Evolutionary conservation across 73 alveolate genomes (phyloP).

Genomic region (Paramecium sonneborni): DNA sequence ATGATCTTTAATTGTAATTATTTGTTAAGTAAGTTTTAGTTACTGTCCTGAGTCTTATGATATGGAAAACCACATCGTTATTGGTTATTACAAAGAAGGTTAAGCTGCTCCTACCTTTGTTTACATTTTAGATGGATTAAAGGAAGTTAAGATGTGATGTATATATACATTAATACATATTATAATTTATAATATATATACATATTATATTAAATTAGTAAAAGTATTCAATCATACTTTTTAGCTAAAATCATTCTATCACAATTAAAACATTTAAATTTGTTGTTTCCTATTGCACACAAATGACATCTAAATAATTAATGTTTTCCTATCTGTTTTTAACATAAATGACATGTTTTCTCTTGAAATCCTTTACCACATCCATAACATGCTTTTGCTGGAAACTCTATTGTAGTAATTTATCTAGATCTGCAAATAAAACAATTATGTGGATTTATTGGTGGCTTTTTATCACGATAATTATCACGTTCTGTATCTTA

Average conservation of each 20-base stretch:
- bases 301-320: background rate
- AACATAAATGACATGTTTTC: background rate
- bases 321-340: background rate
- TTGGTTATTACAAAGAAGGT: slow-evolving; percentile 83
- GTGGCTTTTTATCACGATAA: background rate
- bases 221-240: too few species aligned
- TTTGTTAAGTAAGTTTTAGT: background rate
- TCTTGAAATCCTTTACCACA: slow-evolving; percentile 13
- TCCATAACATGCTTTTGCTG: background rate
- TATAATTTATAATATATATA: too few species aligned
- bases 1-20: slow-evolving; percentile 83
- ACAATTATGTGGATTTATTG: background rate
- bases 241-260: too few species aligned
- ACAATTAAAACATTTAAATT: background rate
- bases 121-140: slow-evolving; percentile 87
- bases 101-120: slow-evolving; percentile 85
- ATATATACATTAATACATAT: too few species aligned
- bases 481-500: background rate
- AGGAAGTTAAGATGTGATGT: slow-evolving; percentile 80
- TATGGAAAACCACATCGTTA: slow-evolving; percentile 81
- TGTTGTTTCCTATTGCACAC: background rate
- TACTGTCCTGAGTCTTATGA: slow-evolving; percentile 84
- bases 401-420: background rate
- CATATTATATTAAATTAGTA: too few species aligned
- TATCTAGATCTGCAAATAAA: background rate